These are phyloP conservation scores for Gracilaria vermiculophylla DNA, from an alignment of 23 red algal genomes.

Conservation along the genomic window DNA sequence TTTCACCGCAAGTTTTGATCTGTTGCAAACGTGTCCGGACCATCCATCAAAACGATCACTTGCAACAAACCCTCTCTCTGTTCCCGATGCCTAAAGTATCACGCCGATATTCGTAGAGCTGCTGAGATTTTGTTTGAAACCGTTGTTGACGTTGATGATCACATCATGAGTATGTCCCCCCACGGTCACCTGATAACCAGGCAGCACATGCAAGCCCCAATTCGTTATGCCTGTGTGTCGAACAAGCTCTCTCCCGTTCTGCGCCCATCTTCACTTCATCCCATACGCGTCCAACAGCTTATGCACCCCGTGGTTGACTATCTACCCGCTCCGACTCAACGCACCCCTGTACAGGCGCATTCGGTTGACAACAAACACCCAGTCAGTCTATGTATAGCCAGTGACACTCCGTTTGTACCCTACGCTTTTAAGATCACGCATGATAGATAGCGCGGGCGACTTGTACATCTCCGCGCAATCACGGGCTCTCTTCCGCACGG, in stretches of 20 bases:
- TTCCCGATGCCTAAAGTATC: background rate
- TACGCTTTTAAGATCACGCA: slow-evolving; percentile 89
- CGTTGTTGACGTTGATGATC: slow-evolving; percentile 82
- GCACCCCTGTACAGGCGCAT: background rate
- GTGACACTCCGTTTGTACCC: slow-evolving; percentile 54
- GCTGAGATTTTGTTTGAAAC: slow-evolving; percentile 70
- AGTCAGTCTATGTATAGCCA: background rate
- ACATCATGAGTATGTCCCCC: too few species aligned
- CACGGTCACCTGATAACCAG: slow-evolving; percentile 29
- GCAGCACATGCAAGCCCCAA: slow-evolving; percentile 3
- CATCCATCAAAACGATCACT: background rate
- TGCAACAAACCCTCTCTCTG: background rate
- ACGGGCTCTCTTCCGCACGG: too few species aligned
- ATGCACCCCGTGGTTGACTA: slow-evolving; percentile 85
- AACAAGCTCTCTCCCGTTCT: slow-evolving; percentile 76
- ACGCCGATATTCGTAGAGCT: slow-evolving; percentile 34
- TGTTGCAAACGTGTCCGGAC: background rate
- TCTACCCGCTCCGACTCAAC: slow-evolving; percentile 63
- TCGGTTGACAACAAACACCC: background rate
- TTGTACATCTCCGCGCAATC: too few species aligned
- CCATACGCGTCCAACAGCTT: slow-evolving; percentile 76
- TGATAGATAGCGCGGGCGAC: slow-evolving; percentile 81
- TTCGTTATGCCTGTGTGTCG: slow-evolving; percentile 67
- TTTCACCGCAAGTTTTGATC: too few species aligned
- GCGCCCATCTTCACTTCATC: slow-evolving; percentile 75